Base-by-base conservation (phyloP, 768 basidiomycete genomes). In the Trametes cubensis region DNA sequence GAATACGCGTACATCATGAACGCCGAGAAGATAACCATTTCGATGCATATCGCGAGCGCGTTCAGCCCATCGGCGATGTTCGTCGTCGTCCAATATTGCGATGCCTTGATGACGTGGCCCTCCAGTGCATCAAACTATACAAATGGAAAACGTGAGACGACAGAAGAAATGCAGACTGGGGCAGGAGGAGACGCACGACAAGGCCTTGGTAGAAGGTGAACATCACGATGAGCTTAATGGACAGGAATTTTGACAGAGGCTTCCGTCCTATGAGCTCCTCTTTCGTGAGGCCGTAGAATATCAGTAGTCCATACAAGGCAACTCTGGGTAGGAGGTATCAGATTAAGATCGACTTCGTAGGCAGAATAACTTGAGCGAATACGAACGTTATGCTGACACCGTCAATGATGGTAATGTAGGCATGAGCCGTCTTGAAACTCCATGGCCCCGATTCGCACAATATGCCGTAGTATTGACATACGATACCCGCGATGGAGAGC, bases 191-290 rank as follows among this genome's bases (percentile, higher is more conserved):
- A 76, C 87, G 56, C 68, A 89, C 87, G 53, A 92, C 73, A 68
- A 93, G 89, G 1, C 83, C 80, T 69, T 95, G 94, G 72, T 95
- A 96, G 74, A 92, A 95, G 0, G 92, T 94, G 72, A 90, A 86
- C 84, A 94, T 86, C 46, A 94, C 89, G 50, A 93, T 89, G 30
- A 91, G 76, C 73, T 95, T 95, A 78, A 96, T 94, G 3, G 85
- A 77, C 63, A 95, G 71, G 73, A 96, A 96, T 77, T 95, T 95
- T 25, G 88, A 84, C 28, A 95, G 76, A 26, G 94, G 95, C 26
- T 88, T 81, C 18, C 85, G 81, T 38, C 88, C 91, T 57, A 69
- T 76, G n/a, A 96, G 82, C 66, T 95, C 94, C 18, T 90, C 86
- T 61, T 86, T 83, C 51, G 86, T 92, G 46, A 96, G 79, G 21